Base-by-base conservation (phyloP, 495 filamentous ascomycete species). In the Neurospora intermedia region DNA sequence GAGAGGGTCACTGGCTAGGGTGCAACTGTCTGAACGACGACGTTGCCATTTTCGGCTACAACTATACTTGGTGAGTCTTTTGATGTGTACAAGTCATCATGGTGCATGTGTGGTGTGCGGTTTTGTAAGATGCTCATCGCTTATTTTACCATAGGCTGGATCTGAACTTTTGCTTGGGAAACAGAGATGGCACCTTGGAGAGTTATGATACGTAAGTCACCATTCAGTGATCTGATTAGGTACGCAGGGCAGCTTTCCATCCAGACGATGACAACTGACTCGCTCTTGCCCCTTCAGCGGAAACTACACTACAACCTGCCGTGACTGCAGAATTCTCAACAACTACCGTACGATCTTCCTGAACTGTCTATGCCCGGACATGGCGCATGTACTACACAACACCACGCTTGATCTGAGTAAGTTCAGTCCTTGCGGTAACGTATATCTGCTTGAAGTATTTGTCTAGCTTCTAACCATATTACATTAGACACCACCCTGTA, bases 131-230 rank as follows among this genome's bases (percentile, higher is more conserved):
- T 31, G 3, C 15, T 43, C 13, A 0, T 2, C 16, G 54, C 54
- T 62, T 0, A 8, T 35, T 62, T 27, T 6, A 23, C 46, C 45
- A 43, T 39, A 76, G 76, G 77, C 71, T 78, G 59, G 69, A 78
- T 69, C 72, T 78, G 16, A 72, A 78, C 43, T n/a, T 48, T 16
- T 78, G 77, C 13, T 40, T 75, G 31, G 77, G 72, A n/a, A 78
- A 78, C 66, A 76, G 74, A 48, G 71, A 13, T 20, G 71, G 75
- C 3, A 23, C 72, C 16, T 72, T 78, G 15, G 40, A 72, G 10
- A n/a, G 62, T 20, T 75, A 69, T 11, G 69, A 76, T 39, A 73
- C 69, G 77, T 78, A 69, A 72, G 18, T 20, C 38, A 41, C 4
- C 16, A 4, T 35, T 9, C 39, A 16, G 20, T 41, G 9, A 41